phyloP scores from a whole-genome alignment of 1,284 basidiomycete genomes.

The Agroathelia rolfsii region DNA sequence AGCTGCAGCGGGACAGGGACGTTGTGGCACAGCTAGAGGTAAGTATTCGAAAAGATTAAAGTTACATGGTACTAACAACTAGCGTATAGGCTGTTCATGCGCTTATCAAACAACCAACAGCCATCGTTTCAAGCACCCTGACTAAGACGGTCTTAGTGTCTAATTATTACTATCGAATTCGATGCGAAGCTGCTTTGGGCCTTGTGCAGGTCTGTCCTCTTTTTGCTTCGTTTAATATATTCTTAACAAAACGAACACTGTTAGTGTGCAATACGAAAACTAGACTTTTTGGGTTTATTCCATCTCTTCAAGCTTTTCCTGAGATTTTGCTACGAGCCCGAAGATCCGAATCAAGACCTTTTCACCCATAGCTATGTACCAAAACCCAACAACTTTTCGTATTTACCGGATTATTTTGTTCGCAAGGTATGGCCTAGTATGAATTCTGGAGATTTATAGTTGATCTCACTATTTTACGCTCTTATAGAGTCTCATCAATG shows the following conservation, averaged over 20 bases:
- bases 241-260: slow-evolving; percentile 4
- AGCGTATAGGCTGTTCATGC: slow-evolving; percentile 70
- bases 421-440: slow-evolving; percentile 70
- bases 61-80: slow-evolving; percentile 5
- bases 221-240: slow-evolving; percentile 2
- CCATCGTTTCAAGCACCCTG: slow-evolving; percentile 87
- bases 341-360: slow-evolving; percentile 68
- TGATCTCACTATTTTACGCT: slow-evolving; percentile 7
- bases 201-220: slow-evolving; percentile 64
- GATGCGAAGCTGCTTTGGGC: slow-evolving; percentile 88
- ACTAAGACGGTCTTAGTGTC: slow-evolving; percentile 90
- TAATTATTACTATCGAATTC: slow-evolving; percentile 96
- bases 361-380: slow-evolving; percentile 82
- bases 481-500: slow-evolving; percentile 61
- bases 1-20: slow-evolving; percentile 92
- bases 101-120: slow-evolving; percentile 72
- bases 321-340: slow-evolving; percentile 86
- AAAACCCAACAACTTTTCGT: slow-evolving; percentile 88
- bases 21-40: slow-evolving; percentile 98
- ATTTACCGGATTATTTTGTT: slow-evolving; percentile 89
- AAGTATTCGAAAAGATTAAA: slow-evolving; percentile 17
- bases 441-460: neutral
- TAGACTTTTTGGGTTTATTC: slow-evolving; percentile 88
- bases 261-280: slow-evolving; percentile 72
- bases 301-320: slow-evolving; percentile 94